These are phyloP conservation scores for Erigeron canadensis DNA, from an alignment of 129 eudicot genomes.

Conservation along the genomic window DNA sequence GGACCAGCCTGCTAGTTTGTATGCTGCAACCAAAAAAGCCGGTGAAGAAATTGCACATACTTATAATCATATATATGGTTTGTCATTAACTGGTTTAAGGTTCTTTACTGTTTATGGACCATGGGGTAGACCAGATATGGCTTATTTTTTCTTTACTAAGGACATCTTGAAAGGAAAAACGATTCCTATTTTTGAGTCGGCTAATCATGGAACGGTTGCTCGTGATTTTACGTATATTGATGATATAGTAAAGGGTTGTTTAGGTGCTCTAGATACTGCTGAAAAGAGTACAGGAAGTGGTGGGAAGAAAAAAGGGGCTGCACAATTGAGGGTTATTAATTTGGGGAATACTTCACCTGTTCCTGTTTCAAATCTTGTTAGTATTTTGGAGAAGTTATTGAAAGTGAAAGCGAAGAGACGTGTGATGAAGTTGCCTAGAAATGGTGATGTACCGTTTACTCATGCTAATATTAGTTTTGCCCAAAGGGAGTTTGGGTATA, in stretches of 20 bases:
- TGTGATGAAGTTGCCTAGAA: constrained; percentile 51
- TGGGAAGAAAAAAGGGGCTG: constrained; percentile 46
- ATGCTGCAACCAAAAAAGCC: constrained; percentile 48
- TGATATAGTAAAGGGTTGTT: constrained; percentile 52
- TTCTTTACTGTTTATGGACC: constrained; percentile 52
- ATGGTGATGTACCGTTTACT: constrained; percentile 54
- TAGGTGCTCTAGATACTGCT: constrained; percentile 54
- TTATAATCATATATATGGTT: constrained; percentile 49
- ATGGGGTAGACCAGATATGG: constrained; percentile 56
- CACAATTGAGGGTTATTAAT: constrained; percentile 44
- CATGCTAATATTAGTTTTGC: constrained; percentile 53
- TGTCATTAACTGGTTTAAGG: constrained; percentile 47
- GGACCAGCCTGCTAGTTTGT: constrained; percentile 54
- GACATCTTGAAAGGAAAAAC: constrained; percentile 45
- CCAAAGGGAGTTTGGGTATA: constrained; percentile 48
- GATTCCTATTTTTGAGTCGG: constrained; percentile 38
- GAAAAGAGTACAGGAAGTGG: constrained; percentile 58
- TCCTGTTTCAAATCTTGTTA: constrained; percentile 41
- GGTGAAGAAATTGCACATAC: constrained; percentile 53
- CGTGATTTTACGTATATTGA: constrained; percentile 54
- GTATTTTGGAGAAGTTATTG: constrained; percentile 42
- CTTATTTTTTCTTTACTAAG: constrained; percentile 46
- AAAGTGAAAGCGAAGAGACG: constrained; percentile 47
- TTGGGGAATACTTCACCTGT: constrained; percentile 54
- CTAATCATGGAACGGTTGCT: constrained; percentile 38